phyloP scores from a whole-genome alignment of 768 basidiomycete species.

The Termitomyces eurrhizus region DNA sequence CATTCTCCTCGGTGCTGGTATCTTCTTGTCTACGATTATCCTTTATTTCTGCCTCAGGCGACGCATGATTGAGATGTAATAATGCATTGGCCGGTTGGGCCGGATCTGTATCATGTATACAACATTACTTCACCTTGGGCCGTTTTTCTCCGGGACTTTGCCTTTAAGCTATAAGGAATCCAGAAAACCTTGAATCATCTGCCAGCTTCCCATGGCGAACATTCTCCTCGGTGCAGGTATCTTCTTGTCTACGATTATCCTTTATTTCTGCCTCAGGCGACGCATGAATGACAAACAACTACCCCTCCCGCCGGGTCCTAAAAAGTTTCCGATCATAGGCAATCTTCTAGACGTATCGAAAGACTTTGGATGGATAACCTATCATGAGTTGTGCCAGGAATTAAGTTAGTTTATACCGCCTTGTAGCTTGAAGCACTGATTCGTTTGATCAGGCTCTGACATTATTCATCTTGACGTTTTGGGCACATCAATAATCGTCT shows the following conservation, averaged over 20 bases:
- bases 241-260: not conserved
- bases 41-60: not conserved
- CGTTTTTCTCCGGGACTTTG: not conserved
- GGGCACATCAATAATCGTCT: constrained; percentile 20
- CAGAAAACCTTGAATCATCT: not conserved
- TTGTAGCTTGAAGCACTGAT: not conserved
- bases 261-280: not conserved
- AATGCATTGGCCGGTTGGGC: too few relatives aligned
- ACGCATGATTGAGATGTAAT: not conserved
- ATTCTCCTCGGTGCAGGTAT: not conserved
- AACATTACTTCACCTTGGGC: too few relatives aligned
- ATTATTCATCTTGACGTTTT: constrained; percentile 22
- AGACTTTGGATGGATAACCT: not conserved
- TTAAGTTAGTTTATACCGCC: not conserved
- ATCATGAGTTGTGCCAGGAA: constrained; percentile 5
- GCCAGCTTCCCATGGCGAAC: not conserved
- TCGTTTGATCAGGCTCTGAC: constrained; percentile 15
- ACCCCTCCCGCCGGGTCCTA: constrained; percentile 2
- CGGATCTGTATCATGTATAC: too few relatives aligned
- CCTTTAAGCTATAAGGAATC: too few relatives aligned
- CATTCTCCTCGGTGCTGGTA: not conserved
- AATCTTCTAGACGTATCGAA: not conserved
- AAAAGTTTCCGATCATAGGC: not conserved
- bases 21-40: not conserved
- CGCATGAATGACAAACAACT: not conserved